Evolutionary conservation across 1,284 basidiomycete genomes (phyloP), one percentile per base, ranked within the genome.

Genomic region (Tetrapyrgos nigripes): DNA sequence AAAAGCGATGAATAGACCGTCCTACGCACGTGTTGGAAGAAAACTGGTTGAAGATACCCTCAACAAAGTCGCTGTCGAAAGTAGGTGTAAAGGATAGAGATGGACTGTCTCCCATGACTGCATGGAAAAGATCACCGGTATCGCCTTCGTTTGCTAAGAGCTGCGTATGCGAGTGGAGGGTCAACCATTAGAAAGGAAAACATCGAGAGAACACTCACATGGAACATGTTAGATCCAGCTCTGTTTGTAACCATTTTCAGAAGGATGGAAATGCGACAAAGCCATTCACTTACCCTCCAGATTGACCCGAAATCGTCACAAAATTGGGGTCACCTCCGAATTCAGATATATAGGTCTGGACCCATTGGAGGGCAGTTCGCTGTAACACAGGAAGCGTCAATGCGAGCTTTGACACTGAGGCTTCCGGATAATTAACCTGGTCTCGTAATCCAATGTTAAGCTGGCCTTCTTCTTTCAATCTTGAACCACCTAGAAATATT

Each of bases 381-480:
- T 79, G 49, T 24, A 19, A 24, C 21, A 33, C 33, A 10, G 9
- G 48, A 14, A 53, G 19, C 10, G 50, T 33, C 44, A 19, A 3
- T 14, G 19, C 23, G 28, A 33, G 44, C 28, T 5, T 11, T 5
- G 26, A 27, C 28, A 19, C 2, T 4, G 44, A 24, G 21, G 10
- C n/a, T 23, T 2, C 40, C 50, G 21, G 26, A 21, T 48, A 29
- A 35, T 58, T 45, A 57, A 73, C 76, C 64, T 78, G 77, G 63
- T 78, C 77, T 4, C 75, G 62, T 14, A 78, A 65, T 4, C 77
- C 77, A 26, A 68, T 73, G 53, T 79, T 78, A n/a, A 75, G 58
- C 13, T 57, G 54, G 17, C 75, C 76, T 60, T 71, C 64, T 13
- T 62, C 58, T 27, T 35, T 57, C 1, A 60, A 29, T 17, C 45